Base-by-base conservation (phyloP, 495 filamentous ascomycete species). In the Aspergillus kassunensis region DNA sequence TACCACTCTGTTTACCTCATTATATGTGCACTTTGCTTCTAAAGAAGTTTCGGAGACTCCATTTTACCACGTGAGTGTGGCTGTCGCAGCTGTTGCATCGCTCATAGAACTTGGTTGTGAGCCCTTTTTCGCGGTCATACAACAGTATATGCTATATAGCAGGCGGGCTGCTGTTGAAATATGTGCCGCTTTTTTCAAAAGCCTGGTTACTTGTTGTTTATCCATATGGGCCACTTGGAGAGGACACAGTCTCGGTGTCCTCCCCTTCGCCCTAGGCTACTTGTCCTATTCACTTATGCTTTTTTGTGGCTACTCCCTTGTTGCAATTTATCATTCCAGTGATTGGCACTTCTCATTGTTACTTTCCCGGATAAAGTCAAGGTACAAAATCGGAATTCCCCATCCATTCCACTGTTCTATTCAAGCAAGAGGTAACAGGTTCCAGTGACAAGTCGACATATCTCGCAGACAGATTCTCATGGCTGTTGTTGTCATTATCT, bases 241-340 rank as follows among this genome's bases (percentile, higher is more conserved):
- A 4, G 61, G 72, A 1, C 49, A 59, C 29, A 75, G 85, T 40
- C 49, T 87, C 11, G 92, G 93, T 4, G 83, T 90, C 5, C 64
- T 98, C 29, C 91, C 92, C 1, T 98, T 97, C 67, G 95, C 91
- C 0, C 59, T 91, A 19, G 95, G 95, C 10, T 88, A 97, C 68
- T 59, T 90, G n/a, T 77, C 70, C 34, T 95, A 96, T 69, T 84
- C 89, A 2, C 30, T 79, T 8, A 71, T 79, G 3, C 69, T 97
- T 13, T 68, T 90, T 2, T 64, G 68, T 30, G 80, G 91, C 9
- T 97, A 97, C 59, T 63, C 66, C 30, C 70, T 70, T 60, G 69
- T 72, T 11, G 74, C 84, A 15, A 49, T 64, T 10, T 44, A 56
- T 21, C 65, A 79, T 11, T 65, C 81, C 12, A 50, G 57, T 16